Base-by-base conservation (phyloP, 1,139 yeast genomes). In the Nematodospora anomalae region DNA sequence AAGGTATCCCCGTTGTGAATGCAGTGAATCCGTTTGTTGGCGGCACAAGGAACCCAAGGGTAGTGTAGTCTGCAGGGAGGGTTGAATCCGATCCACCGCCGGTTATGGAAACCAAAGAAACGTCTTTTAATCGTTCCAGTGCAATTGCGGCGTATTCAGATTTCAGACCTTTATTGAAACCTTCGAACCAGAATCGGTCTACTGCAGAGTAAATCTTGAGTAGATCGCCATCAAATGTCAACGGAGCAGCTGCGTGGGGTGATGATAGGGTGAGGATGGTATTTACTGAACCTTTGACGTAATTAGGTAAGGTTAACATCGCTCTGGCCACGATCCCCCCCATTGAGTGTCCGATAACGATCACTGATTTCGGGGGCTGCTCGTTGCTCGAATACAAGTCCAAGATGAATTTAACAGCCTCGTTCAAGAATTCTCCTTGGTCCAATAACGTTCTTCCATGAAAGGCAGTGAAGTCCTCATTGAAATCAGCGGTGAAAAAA, bases 381-480 rank as follows among this genome's bases (percentile, higher is more conserved):
- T 45, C 40, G 12, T 49, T 44, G 16, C 64, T 54, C 4, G 45
- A 33, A 52, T 92, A 92, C 8, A 92, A 62, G 4, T 78, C 74
- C 13, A 92, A 63, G 15, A 92, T 89, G 55, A 81, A 89, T 27
- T 64, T 60, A 4, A 92, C 70, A 0, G 97, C 97, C 48, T 90
- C 97, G 53, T 94, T 92, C 42, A 87, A 62, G 57, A 85, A 92
- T 56, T 87, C 96, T 0, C 97, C 96, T 61, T 92, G 98, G 55
- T 92, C 97, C 30, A 89, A 64, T 72, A 92, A 71, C 1, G 97
- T 88, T 47, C 90, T 71, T 0, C 99, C 99, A 58, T 90, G 97
- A 58, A 92, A 87, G 0, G 98, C 98, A 1, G 97, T 89, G 49
- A 89, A 83, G 56, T 92, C 98, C 60, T 92, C 97, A 53, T 89